Evolutionary conservation across 768 basidiomycete species (phyloP), one percentile per base, ranked within the genome.

Genomic region (Pleurotus tuber-regium): DNA sequence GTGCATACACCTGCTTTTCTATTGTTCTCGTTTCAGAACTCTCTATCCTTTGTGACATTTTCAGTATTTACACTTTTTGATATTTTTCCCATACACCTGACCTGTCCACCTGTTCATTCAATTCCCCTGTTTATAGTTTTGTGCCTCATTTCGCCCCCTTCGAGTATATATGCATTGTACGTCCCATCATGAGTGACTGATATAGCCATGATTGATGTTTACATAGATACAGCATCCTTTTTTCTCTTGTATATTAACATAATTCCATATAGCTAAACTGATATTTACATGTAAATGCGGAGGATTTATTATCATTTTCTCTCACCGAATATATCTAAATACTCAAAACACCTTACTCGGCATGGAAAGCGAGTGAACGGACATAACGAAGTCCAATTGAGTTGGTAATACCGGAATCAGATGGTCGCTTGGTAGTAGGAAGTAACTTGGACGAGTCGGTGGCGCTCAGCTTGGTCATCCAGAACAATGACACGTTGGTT

Each of bases 161-260:
- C 28, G 7, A 46, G 10, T 16, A 12, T 29, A 28, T 48, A n/a
- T 25, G 21, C 41, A 24, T 42, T 14, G 38, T 46, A 21, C 23
- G 11, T 28, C 16, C 19, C n/a, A 44, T 25, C 14, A 44, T 38
- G 43, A 19, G n/a, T 25, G 43, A 44, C 28, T 44, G 43, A 44
- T 44, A 14, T 16, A 18, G n/a, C 36, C 36, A 38, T 38, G 36
- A 38, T 38, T 19, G 46, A 35, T 35, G 19, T 48, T 33, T 35
- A 31, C 46, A 33, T 48, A 48, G 46, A 48, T 48, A 48, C 46
- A 48, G 30, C 46, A 48, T 48, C 9, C 30, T 48, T 35, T 31
- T 33, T 21, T 24, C 23, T 26, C 25, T 48, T 48, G 46, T 48
- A 48, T 48, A 28, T 48, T 35, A 33, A 16, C 25, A 46, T 28